Percentiles rank a stretch among this genome's conserved stretches.
Evolutionary conservation across 305 asterid genomes (phyloP).

Genomic region (Ilex paraguariensis): DNA sequence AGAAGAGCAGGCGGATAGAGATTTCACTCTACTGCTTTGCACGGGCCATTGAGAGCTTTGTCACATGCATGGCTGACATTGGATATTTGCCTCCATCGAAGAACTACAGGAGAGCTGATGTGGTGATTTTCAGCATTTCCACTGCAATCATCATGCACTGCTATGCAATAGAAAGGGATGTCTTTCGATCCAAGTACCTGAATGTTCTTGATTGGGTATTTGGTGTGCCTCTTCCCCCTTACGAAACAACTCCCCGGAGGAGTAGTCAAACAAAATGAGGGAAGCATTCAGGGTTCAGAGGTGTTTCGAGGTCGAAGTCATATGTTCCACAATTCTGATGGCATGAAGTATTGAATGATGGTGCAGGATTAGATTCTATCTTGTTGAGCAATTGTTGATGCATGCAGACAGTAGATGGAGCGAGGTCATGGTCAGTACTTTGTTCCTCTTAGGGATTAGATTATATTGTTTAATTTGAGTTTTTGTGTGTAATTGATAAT

Average conservation of each 20-base stretch:
- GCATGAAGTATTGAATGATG: no score
- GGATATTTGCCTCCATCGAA: conserved; percentile 66
- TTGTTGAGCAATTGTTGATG: no score
- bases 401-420: no score
- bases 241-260: conserved; percentile 72
- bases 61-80: conserved; percentile 67
- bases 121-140: conserved; percentile 71
- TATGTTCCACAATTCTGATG: no score
- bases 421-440: no score
- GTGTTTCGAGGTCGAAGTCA: background rate
- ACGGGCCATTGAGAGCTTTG: conserved; percentile 93
- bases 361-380: no score
- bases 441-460: no score
- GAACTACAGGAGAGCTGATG: conserved; percentile 73
- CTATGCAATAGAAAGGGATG: conserved; percentile 95
- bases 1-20: conserved; percentile 94
- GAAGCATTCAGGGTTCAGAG: background rate
- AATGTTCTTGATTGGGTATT: conserved; percentile 99
- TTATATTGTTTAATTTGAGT: no score
- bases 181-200: conserved; percentile 85
- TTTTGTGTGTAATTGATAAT: no score
- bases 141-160: conserved; percentile 98
- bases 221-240: conserved; percentile 88
- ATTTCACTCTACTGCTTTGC: conserved; percentile 92
- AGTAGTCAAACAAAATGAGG: conserved; percentile 11